Base-by-base conservation (phyloP, 352 stramenopile genomes). In the Globisporangium orthogonon region DNA sequence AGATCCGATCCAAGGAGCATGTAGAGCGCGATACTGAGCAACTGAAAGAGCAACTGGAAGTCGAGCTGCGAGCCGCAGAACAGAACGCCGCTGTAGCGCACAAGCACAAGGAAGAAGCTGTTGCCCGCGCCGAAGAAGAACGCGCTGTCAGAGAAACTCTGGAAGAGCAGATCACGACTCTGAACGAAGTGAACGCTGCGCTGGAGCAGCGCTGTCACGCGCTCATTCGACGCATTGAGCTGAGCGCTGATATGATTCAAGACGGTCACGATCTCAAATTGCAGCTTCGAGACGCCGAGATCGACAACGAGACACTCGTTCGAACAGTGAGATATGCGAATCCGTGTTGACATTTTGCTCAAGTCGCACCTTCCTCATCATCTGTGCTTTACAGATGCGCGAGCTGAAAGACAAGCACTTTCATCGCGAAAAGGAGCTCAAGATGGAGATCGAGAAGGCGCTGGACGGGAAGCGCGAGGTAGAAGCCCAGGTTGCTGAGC, bases 181-280 rank as follows among this genome's bases (percentile, higher is more conserved):
- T 94, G 3, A 83, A 88, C 13, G 79, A 89, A 58, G 78, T 94
- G 18, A 94, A 91, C 29, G 58, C 67, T 10, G 83, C 81, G 2
- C 56, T 94, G 14, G 79, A 94, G 45, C 78, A 89, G 53, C 76
- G 83, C 1, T 81, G 81, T 47, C 75, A 82, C 46, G 73, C 80
- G 30, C 70, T 94, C 9, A 71, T 94, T 17, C 69, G 83, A 11
- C 67, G 83, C 6, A 50, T 91, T 3, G 78, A 94, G 30, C 65
- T 90, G 1, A 74, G 59, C 7, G 69, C 79, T 1, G 58, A 62
- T 30, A 58, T 84, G 17, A 63, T 68, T 6, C 58, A 77, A 10
- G 76, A 89, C 44, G 76, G 71, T 46, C 65, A 91, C 60, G 73
- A 89, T 17, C 66, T 91, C 10, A 89, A 89, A 37, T 4, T 68